Base-by-base conservation (phyloP, 139 green algal species). In the Coccomyxa sp. region DNA sequence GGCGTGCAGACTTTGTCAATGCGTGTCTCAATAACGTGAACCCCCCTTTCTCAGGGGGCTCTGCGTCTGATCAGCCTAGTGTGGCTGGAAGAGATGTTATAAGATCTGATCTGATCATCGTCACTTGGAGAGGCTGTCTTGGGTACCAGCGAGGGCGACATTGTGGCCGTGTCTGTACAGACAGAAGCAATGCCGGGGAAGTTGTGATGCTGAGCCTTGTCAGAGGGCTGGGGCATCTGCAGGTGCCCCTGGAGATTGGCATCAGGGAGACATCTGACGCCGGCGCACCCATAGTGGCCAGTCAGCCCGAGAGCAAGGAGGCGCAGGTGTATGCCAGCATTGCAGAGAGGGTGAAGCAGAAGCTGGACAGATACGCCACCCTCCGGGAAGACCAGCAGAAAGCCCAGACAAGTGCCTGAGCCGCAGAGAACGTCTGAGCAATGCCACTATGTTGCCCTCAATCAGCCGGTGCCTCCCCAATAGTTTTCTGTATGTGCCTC, bases 181-280 rank as follows among this genome's bases (percentile, higher is more conserved):
- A 64, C 5, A 7, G 22, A 18, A 64, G 27, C 4, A 64, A 64
- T 64, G 50, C 1, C 22, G n/a, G 6, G 29, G 1, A 6, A 37
- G 4, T 31, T 41, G 33, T 44, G 4, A 4, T 55, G 24, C 1
- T 75, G 8, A 55, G 22, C n/a, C 2, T 50, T 75, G 1, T 75
- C 14, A 12, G 22, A 55, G 16, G 64, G 16, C 35, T 55, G 33
- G 38, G 18, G n/a, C 73, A 34, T 27, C 73, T 8, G 55, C 86
- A 95, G 91, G 88, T 98, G 31, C 89, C 92, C 0, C 82, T 96
- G 14, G 73, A 90, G 24, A 71, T 81, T 4, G 35, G 37, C 35
- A 86, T 97, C 2, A 73, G 89, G 27, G 75, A 84, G 40, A 79
- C 79, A 0, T 85, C 86, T 12, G 93, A 97, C 68, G 76, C 34